Base-by-base conservation (phyloP, 1,284 basidiomycete genomes). In the Fomitopsis palustris region DNA sequence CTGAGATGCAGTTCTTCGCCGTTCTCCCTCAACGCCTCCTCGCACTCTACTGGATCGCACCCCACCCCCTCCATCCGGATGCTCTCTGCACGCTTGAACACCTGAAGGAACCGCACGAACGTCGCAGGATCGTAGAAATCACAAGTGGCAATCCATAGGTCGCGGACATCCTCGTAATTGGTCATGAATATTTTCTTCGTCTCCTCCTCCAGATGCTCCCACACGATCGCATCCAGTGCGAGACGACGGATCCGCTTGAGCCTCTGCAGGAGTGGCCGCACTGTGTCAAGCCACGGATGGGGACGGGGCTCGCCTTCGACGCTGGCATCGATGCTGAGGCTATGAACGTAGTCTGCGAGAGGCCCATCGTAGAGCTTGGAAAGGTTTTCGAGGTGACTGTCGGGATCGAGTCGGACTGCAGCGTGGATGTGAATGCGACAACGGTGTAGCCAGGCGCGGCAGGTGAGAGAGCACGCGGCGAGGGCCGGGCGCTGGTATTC, bases 251-350 rank as follows among this genome's bases (percentile, higher is more conserved):
- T 42, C 27, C 31, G 21, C 21, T 16, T 56, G 43, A 60, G 25
- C 16, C n/a, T 14, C 21, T 21, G 4, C 14, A 60, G 52, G 9
- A 60, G 38, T 8, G 54, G 55, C 9, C 42, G 47, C 1, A 49
- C 42, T 12, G 25, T 49, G 52, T 60, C 45, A 4, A 60, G 12
- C 59, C 59, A 60, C 16, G n/a, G 37, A 21, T 60, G 59, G 17
- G 45, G 37, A 14, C 35, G 51, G 5, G 59, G 59, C 41, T 37
- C 33, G 27, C 55, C 59, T 17, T 56, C 55, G 51, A 25, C 59
- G 23, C 54, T 54, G 35, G 55, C 55, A 21, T 60, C 59, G 37
- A 60, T 60, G 59, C 59, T 60, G 35, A 60, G 59, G 43, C 55
- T 56, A 17, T 37, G 59, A n/a, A 60, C 55, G 43, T 56, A 57